A percentile compares a stretch with the other conserved stretches of the same genome.
These are phyloP conservation scores for Penicillium verhagenii DNA, from an alignment of 495 filamentous ascomycete genomes.

Conservation along the genomic window DNA sequence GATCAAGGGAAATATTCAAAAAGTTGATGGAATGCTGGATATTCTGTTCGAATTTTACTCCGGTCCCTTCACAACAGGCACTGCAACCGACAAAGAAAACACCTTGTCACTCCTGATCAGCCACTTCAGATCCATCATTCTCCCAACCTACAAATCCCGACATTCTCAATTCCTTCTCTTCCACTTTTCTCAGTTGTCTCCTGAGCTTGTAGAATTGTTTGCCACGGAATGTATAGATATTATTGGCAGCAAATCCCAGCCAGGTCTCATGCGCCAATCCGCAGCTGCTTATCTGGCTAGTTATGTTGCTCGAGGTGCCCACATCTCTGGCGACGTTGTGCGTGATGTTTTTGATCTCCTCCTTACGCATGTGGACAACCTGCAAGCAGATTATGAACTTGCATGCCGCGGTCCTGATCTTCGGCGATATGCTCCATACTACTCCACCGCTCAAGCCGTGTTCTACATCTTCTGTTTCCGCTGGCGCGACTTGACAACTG, in stretches of 20 bases:
- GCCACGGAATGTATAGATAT: constrained; percentile 72
- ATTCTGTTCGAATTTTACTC: constrained; percentile 82
- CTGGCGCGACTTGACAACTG: constrained; percentile 81
- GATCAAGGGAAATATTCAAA: constrained; percentile 78
- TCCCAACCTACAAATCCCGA: constrained; percentile 83
- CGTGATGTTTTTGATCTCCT: constrained; percentile 75
- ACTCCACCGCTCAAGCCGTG: constrained; percentile 82
- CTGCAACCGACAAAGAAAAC: constrained; percentile 44
- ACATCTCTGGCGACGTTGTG: constrained; percentile 71
- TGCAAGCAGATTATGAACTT: constrained; percentile 61
- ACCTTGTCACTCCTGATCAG: constrained; percentile 71
- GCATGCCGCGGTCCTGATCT: constrained; percentile 81
- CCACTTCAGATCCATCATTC: constrained; percentile 80
- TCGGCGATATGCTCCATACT: constrained; percentile 78
- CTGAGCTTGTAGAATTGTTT: constrained; percentile 73
- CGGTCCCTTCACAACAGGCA: constrained; percentile 58
- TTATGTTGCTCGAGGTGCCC: constrained; percentile 84
- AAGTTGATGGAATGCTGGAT: constrained; percentile 91
- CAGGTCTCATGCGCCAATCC: constrained; percentile 71
- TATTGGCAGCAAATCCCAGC: constrained; percentile 59
- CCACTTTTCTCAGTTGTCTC: constrained; percentile 80
- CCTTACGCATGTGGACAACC: constrained; percentile 65
- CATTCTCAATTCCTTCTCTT: constrained; percentile 91
- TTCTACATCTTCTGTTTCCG: constrained; percentile 98
- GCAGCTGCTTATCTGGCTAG: constrained; percentile 91